A percentile compares a stretch with the other conserved stretches of the same genome.
Conservation (phyloP, 2,329 filamentous ascomycete species). For the Chaetomiaceae sp. region DNA sequence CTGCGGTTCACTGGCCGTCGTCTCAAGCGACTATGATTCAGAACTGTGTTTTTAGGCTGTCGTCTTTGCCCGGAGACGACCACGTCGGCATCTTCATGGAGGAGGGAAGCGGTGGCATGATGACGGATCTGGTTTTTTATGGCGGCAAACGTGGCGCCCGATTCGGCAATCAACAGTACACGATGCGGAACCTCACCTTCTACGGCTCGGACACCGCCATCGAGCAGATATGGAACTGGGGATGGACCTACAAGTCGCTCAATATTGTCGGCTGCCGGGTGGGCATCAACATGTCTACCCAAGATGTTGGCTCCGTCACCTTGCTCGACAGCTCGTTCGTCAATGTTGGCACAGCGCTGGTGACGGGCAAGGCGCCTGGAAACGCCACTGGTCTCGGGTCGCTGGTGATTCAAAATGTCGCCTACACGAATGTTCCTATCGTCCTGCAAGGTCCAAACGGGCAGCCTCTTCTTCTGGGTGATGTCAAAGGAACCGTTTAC, state of each 20-base stretch:
- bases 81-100: constrained; percentile 58
- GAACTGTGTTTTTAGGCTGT: constrained; percentile 52
- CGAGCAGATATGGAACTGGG: constrained; percentile 69
- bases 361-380: constrained; percentile 45
- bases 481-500: constrained; percentile 39
- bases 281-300: constrained; percentile 58
- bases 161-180: constrained; percentile 65
- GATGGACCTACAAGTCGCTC: constrained; percentile 64
- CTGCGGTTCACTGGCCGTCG: constrained; percentile 62
- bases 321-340: constrained; percentile 67
- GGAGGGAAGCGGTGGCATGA: constrained; percentile 58
- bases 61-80: constrained; percentile 38
- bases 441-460: constrained; percentile 37
- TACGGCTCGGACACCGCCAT: constrained; percentile 59
- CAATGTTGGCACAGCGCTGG: constrained; percentile 60
- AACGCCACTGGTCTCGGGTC: constrained; percentile 37
- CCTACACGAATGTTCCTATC: constrained; percentile 31
- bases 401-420: constrained; percentile 43
- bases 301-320: constrained; percentile 67
- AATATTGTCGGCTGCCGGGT: constrained; percentile 55
- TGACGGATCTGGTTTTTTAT: constrained; percentile 64
- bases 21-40: constrained; percentile 57
- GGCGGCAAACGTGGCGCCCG: constrained; percentile 57
- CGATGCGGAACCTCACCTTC: constrained; percentile 61
- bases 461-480: constrained; percentile 47